These are phyloP conservation scores for Rhodotorula toruloides DNA, from an alignment of 768 basidiomycete genomes.

Conservation along the genomic window DNA sequence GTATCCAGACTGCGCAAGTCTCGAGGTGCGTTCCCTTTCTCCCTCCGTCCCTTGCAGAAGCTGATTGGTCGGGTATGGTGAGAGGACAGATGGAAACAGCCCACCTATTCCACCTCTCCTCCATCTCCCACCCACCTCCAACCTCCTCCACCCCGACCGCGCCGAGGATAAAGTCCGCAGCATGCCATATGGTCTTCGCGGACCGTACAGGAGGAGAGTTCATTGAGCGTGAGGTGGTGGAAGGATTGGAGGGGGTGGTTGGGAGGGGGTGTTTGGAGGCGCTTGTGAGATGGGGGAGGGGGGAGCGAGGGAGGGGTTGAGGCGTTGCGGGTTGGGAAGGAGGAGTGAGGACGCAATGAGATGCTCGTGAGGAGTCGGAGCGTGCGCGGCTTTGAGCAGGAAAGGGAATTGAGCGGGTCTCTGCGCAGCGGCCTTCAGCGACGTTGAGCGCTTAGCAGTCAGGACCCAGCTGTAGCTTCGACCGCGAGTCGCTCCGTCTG, in stretches of 20 bases:
- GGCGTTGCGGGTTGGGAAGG: too few species aligned
- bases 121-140: conserved; percentile 46
- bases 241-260: conserved; percentile 58
- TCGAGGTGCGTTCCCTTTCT: conserved; percentile 56
- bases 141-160: neutral
- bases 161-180: conserved; percentile 61
- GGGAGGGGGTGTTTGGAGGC: conserved; percentile 42
- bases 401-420: too few species aligned
- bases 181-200: conserved; percentile 78
- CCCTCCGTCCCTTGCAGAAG: neutral
- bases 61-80: too few species aligned
- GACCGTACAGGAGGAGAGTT: conserved; percentile 59
- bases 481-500: too few species aligned
- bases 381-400: too few species aligned
- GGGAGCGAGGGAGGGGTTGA: conserved; percentile 44
- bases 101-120: conserved; percentile 72
- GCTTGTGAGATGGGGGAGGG: conserved; percentile 22
- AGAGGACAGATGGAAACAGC: conserved; percentile 89
- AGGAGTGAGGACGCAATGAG: neutral
- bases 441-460: too few species aligned
- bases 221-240: conserved; percentile 65
- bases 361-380: too few species aligned
- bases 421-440: too few species aligned
- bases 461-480: too few species aligned
- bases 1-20: conserved; percentile 58